Percentiles rank a stretch among this genome's conserved stretches.
phyloP scores from a whole-genome alignment of 2,329 filamentous ascomycete species.

The Penicillium sp. region DNA sequence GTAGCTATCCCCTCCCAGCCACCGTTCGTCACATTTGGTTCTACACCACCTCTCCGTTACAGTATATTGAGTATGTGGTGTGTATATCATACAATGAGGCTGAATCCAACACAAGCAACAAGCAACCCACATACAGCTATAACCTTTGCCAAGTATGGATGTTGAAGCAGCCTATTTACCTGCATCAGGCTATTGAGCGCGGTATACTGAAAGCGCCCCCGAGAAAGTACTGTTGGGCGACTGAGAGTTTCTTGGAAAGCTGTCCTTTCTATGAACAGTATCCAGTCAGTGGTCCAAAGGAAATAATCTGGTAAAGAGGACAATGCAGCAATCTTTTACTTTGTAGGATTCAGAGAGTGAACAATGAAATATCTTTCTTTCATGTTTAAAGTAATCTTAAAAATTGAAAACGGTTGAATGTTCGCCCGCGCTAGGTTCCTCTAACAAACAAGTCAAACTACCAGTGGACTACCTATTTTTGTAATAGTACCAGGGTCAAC shows the following conservation, averaged over 20 bases:
- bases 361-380: background rate
- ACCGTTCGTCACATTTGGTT: slow-evolving; percentile 1
- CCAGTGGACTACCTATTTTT: background rate
- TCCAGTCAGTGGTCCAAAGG: background rate
- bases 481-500: background rate
- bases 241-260: background rate
- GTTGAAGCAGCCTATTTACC: background rate
- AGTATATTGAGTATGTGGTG: slow-evolving; percentile 1
- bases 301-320: background rate
- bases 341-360: background rate
- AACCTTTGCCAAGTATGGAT: slow-evolving; percentile 4
- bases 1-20: background rate
- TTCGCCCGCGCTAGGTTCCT: background rate
- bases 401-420: background rate
- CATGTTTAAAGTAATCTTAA: background rate
- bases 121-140: background rate
- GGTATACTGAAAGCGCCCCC: background rate
- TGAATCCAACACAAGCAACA: background rate
- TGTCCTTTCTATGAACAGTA: background rate
- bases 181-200: background rate
- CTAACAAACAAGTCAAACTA: too few species aligned
- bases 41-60: background rate
- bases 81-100: slow-evolving; percentile 1
- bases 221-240: background rate
- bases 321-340: background rate